Evolutionary conservation across 2,329 filamentous ascomycete genomes (phyloP), one percentile per base, ranked within the genome.

Genomic region (Botrytis hyacinthi): DNA sequence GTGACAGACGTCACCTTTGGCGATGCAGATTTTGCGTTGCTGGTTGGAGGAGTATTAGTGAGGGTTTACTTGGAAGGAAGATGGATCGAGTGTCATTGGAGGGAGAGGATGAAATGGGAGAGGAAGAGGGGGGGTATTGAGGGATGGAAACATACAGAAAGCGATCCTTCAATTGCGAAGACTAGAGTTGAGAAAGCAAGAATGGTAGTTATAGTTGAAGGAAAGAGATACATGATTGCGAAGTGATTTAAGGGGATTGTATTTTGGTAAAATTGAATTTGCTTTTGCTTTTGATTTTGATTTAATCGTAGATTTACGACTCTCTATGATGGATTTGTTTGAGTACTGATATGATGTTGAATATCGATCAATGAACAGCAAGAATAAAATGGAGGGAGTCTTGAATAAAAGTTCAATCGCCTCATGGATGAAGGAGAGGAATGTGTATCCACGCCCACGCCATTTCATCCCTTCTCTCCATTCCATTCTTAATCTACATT

Each of bases 281-380:
- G 20, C 7, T 29, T 59, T 35, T 1, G 59, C 1, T 62, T 62
- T 18, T 18, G 10, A 1, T 40, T 61, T 12, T 16, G 12, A 1
- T 40, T 62, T 14, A 22, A 9, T n/a, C 7, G 35, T 40, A 1
- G 35, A 40, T 22, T 9, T n/a, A 9, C 1, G 26, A 18, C 6
- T n/a, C 2, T 6, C 26, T 54, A 3, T 6, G 12, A n/a, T 16
- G 12, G 2, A 8, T n/a, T 14, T 6, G 1, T n/a, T 1, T 51
- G 48, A 51, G 10, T 14, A n/a, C 10, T 51, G 12, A 51, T n/a
- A 44, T 14, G 22, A n/a, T 16, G 26, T 5, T n/a, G 12, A 14
- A n/a, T 6, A 51, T 29, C 0, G 14, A n/a, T 40, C 37, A 16
- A 16, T 40, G 1, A 18, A n/a, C 10, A 40, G 14, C 0, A 3